A percentile compares a stretch with the other conserved stretches of the same genome.
phyloP scores from a whole-genome alignment of 2,329 filamentous ascomycete genomes.

The Calonectria crousiana region DNA sequence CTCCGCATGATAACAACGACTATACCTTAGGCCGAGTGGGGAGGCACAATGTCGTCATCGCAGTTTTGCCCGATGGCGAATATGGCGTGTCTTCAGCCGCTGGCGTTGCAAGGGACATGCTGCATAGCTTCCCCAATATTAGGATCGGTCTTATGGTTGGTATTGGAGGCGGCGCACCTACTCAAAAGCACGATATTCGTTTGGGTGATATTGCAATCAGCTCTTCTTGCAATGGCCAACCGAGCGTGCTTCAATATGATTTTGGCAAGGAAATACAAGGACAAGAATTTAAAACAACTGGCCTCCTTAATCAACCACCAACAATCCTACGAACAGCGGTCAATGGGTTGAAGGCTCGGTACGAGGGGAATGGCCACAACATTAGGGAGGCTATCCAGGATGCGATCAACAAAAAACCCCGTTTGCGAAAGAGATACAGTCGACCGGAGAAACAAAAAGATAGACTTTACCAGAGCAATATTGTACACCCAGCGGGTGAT shows the following conservation, averaged over 20 bases:
- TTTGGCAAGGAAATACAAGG: neutral
- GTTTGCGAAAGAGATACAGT: neutral
- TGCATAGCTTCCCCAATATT: neutral
- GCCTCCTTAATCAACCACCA: neutral
- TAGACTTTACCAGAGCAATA: neutral
- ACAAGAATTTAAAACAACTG: neutral
- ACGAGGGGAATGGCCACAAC: neutral
- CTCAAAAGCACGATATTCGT: slow-evolving; percentile 1
- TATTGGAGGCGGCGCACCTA: neutral
- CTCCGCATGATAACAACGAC: neutral
- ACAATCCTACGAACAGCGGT: neutral
- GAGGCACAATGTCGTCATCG: neutral
- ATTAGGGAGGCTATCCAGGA: neutral
- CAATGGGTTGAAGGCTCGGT: neutral
- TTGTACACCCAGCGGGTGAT: slow-evolving; percentile 8
- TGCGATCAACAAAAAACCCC: neutral
- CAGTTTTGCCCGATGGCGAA: neutral
- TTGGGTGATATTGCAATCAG: neutral
- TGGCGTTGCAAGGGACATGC: neutral
- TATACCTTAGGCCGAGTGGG: neutral
- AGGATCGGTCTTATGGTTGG: neutral
- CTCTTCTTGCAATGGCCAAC: neutral
- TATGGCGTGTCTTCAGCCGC: neutral
- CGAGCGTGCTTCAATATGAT: neutral
- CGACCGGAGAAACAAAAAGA: neutral